Conservation (phyloP, 2,329 filamentous ascomycete genomes). For the Plectosphaerella plurivora region DNA sequence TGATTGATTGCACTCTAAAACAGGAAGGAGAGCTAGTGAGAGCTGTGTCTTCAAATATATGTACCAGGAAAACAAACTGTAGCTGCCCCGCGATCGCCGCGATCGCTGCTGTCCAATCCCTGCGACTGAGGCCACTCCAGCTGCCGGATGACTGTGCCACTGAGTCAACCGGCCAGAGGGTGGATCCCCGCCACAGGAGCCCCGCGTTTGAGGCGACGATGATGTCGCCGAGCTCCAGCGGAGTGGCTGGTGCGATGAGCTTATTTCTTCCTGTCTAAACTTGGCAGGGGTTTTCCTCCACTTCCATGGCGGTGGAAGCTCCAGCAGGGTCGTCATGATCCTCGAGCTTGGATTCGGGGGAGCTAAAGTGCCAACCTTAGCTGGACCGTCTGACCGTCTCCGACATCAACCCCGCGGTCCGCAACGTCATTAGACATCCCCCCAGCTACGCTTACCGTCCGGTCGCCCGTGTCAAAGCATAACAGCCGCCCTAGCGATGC, state of each 20-base stretch:
- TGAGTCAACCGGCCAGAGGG: constrained; percentile 1
- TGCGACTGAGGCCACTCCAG: no score
- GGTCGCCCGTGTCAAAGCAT: not conserved
- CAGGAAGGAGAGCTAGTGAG: not conserved
- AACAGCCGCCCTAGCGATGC: not conserved
- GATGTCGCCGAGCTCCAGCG: no score
- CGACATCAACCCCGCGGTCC: not conserved
- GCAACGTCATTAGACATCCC: not conserved
- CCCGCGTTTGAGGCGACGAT: not conserved
- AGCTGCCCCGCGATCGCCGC: no score
- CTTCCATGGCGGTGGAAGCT: not conserved
- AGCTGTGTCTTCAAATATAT: no score
- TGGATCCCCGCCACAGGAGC: not conserved
- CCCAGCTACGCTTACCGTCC: not conserved
- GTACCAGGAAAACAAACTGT: not conserved
- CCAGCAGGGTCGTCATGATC: not conserved
- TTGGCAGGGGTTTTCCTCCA: not conserved
- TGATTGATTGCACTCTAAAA: not conserved
- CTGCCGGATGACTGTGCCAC: not conserved
- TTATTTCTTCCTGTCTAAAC: not conserved
- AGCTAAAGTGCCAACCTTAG: no score
- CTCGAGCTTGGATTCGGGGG: not conserved
- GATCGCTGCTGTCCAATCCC: no score
- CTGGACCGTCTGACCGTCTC: no score
- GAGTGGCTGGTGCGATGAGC: not conserved